Evolutionary conservation across 768 basidiomycete species (phyloP), one percentile per base, ranked within the genome.

Genomic region (Tricholoma hemisulphureum): DNA sequence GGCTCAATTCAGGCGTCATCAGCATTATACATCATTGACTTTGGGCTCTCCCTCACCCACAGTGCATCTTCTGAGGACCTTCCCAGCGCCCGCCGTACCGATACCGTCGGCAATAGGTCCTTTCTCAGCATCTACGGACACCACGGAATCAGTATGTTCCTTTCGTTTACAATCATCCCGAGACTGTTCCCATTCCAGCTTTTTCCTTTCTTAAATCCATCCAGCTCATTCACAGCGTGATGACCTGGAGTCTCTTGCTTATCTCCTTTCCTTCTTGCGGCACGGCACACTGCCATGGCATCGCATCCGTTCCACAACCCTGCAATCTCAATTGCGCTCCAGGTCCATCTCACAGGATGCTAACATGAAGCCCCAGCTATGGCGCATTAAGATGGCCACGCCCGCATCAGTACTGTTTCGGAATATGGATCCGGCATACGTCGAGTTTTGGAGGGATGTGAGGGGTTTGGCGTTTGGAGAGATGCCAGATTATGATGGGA

Each of bases 201-300:
- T 6, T n/a, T 32, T 6, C 11, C 53, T 43, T 26, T 23, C n/a
- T 26, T 14, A 14, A 16, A 39, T 20, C 32, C 6, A 23, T 31
- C 20, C 18, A 73, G 73, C 65, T 21, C 72, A 71, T 52, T 72
- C 71, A n/a, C 71, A 70, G 39, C 63, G 72, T 29, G 73, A 75
- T 59, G 72, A 75, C 51, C 61, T 77, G 16, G 74, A 77, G 54
- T 71, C 71, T 7, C 62, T 76, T 18, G 74, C 69, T 2, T 75
- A 72, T 55, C 65, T 75, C 13, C 65, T 75, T 7, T 70, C 74
- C 5, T 73, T 66, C 55, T 63, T 75, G 37, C 60, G 61, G 31
- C 69, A 71, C 41, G 71, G 66, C 3, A 48, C 53, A 9, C 63
- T 75, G 7, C 74, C 75, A 14, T 75, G 75, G 75, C 26, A 48